Percentiles rank a stretch among this genome's conserved stretches.
These are phyloP conservation scores for Cyberlindnera euphorbiiphila DNA, from an alignment of 805 yeast genomes.

Conservation along the genomic window DNA sequence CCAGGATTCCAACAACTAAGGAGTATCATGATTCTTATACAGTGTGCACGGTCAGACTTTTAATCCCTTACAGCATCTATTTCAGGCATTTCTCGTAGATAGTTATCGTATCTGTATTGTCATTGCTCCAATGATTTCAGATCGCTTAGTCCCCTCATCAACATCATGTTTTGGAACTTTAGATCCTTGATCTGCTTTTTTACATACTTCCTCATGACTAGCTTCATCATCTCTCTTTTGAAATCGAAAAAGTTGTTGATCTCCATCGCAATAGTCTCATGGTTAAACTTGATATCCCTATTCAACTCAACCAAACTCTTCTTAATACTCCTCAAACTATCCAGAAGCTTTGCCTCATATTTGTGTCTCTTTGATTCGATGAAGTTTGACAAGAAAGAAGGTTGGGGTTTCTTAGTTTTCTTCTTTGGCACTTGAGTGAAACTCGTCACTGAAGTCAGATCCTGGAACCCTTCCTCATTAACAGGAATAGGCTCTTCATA, in stretches of 20 bases:
- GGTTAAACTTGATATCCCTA: slow-evolving; percentile 45
- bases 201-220: slow-evolving; percentile 35
- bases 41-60: too few relatives aligned
- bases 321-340: slow-evolving; percentile 39
- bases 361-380: slow-evolving; percentile 50
- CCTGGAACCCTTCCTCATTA: slow-evolving; percentile 24
- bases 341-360: slow-evolving; percentile 40
- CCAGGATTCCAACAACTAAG: too few relatives aligned
- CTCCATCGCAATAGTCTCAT: slow-evolving; percentile 62
- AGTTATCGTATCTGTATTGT: not conserved
- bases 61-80: too few relatives aligned
- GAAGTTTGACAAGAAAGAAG: slow-evolving; percentile 32
- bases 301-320: slow-evolving; percentile 41
- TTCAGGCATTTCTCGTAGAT: not conserved
- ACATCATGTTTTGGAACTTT: slow-evolving; percentile 21
- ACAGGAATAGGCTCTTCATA: slow-evolving; percentile 25
- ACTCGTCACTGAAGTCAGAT: slow-evolving; percentile 22
- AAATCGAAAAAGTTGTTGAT: slow-evolving; percentile 54
- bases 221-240: slow-evolving; percentile 38
- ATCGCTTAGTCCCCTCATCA: slow-evolving; percentile 19
- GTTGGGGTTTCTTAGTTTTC: slow-evolving; percentile 19
- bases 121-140: slow-evolving; percentile 10
- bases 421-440: slow-evolving; percentile 12
- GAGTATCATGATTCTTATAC: too few relatives aligned
- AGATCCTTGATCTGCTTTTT: slow-evolving; percentile 28